These are phyloP conservation scores for Dichomitus squalens DNA, from an alignment of 1,284 basidiomycete species.

Conservation along the genomic window DNA sequence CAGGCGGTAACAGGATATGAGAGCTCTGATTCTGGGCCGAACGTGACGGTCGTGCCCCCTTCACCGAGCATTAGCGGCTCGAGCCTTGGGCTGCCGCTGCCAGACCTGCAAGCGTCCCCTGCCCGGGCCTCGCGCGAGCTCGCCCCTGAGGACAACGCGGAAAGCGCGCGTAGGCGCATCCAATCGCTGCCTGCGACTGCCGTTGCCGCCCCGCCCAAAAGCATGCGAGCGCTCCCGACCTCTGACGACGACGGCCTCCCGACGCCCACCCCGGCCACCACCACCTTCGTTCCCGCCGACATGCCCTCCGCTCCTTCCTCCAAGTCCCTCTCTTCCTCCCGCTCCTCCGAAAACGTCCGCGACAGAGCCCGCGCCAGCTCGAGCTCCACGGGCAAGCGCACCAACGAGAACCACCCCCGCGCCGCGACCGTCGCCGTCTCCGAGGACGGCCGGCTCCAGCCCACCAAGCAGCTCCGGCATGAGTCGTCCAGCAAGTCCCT, in stretches of 20 bases:
- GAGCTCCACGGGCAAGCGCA: constrained; percentile 14
- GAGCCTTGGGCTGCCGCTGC: constrained; percentile 23
- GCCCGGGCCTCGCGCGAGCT: constrained; percentile 10
- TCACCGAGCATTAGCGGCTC: constrained; percentile 43
- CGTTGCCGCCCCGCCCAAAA: not conserved
- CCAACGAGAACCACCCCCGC: constrained; percentile 19
- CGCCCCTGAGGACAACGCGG: constrained; percentile 5
- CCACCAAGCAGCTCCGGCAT: constrained; percentile 24
- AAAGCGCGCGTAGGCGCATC: constrained; percentile 21
- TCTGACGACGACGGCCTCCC: constrained; percentile 30
- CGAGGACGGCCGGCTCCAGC: constrained; percentile 13
- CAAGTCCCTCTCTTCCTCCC: constrained; percentile 31
- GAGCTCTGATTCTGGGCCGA: constrained; percentile 41
- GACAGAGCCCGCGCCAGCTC: constrained; percentile 1
- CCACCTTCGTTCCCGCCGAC: constrained; percentile 20
- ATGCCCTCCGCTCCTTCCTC: constrained; percentile 29
- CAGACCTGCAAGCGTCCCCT: constrained; percentile 1
- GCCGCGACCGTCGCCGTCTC: constrained; percentile 23
- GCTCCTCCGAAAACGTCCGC: constrained; percentile 43
- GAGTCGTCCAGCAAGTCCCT: constrained; percentile 28
- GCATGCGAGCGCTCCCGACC: constrained; percentile 1
- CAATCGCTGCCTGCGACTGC: constrained; percentile 21
- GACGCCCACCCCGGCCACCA: constrained; percentile 36
- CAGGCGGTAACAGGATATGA: constrained; percentile 18
- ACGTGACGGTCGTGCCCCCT: constrained; percentile 59